Evolutionary conservation across 1,284 basidiomycete genomes (phyloP), one percentile per base, ranked within the genome.

Genomic region (Rhizoctonia solani): DNA sequence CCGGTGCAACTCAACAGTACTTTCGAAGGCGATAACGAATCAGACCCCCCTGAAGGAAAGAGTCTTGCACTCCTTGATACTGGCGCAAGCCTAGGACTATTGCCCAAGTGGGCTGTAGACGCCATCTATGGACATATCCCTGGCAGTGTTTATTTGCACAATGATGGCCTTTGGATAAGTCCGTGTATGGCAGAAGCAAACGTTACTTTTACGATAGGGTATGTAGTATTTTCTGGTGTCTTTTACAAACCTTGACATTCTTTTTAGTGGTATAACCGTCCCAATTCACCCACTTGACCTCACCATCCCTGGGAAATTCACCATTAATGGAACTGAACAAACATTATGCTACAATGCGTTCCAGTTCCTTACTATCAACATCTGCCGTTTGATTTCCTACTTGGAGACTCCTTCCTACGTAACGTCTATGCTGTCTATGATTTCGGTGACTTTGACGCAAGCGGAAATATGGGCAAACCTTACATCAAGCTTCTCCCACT

Each of bases 391-490:
- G 89, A 74, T 67, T 86, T 81, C 23, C 80, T 94, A 61, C 77
- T 94, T 52, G 92, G 92, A 34, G 90, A 89, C 76, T 90, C 89
- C 73, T 82, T 91, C 74, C 81, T 93, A 68, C 89, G 92, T 65
- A 91, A 91, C 6, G 78, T 91, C 44, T 94, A 94, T 78, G 85
- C 90, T 14, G 79, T 94, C 61, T 95, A 93, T 75, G 89, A 94
- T 76, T 92, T 91, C 74, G 92, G 92, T 23, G 89, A 92, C 77
- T 91, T 86, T 72, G 83, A 87, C 73, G 75, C 80, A 11, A 78
- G 81, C 3, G 70, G 69, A n/a, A 70, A 69, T 29, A 86, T 87
- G 85, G 88, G 72, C 19, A 56, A 71, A 73, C 90, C 90, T 1
- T 91, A 88, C 75, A 81, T 92, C 77, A 85, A 88, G 75, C 77